Percentiles rank a stretch among this genome's conserved stretches.
Evolutionary conservation across 345 rosid genomes (phyloP).

Genomic region (Eucalyptus guilfoylei): DNA sequence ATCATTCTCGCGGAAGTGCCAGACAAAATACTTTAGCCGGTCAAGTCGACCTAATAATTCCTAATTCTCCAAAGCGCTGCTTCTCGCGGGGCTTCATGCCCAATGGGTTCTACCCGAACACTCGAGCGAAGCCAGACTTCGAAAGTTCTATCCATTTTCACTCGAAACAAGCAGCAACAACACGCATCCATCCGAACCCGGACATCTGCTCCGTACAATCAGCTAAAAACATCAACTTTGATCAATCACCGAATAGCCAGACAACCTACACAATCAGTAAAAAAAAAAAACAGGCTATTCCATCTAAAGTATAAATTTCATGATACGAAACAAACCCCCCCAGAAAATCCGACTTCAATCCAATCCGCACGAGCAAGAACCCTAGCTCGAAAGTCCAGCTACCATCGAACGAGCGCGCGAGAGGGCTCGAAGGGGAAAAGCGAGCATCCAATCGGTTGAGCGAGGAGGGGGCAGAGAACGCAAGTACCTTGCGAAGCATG

Average conservation of each 20-base stretch:
- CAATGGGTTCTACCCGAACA: not conserved
- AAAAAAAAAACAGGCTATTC: not conserved
- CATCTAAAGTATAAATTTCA: not conserved
- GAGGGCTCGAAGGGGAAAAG: not conserved
- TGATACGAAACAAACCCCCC: not conserved
- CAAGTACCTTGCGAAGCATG: conserved; percentile 84
- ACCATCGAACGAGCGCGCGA: not conserved
- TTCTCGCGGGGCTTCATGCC: not conserved
- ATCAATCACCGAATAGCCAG: not conserved
- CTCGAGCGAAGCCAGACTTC: not conserved
- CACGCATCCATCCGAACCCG: not conserved
- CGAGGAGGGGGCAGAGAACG: no score
- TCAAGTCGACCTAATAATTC: not conserved
- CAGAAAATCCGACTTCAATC: not conserved
- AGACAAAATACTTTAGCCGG: not conserved
- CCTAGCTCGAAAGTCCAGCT: not conserved
- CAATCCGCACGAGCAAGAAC: not conserved
- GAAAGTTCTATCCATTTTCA: not conserved
- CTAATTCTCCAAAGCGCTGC: not conserved
- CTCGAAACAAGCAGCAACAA: not conserved
- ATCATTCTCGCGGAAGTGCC: not conserved
- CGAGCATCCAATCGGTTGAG: not conserved
- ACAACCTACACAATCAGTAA: not conserved
- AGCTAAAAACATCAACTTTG: not conserved
- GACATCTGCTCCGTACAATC: not conserved